Evolutionary conservation across 768 basidiomycete genomes (phyloP).

Genomic region (Boletus subcaerulescens): DNA sequence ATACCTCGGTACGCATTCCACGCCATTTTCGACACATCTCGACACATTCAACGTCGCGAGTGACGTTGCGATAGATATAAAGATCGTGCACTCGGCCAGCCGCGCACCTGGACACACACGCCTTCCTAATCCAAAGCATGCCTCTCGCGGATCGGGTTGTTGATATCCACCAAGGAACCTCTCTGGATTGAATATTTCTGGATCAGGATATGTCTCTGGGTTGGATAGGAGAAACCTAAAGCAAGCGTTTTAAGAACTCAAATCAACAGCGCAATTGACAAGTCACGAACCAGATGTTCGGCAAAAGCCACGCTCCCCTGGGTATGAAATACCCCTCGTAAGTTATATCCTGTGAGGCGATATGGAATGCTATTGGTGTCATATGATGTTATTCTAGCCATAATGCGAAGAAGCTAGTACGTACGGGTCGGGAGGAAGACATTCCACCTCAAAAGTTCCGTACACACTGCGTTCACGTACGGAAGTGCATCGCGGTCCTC

Average conservation of each 20-base stretch:
- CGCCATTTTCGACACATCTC: conserved; percentile 1
- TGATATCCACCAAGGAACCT: conserved; percentile 1
- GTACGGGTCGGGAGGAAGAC: neutral
- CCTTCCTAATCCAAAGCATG: conserved; percentile 12
- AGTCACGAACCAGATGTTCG: conserved; percentile 7
- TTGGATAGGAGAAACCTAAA: conserved; percentile 1
- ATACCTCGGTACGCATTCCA: neutral
- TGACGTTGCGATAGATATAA: neutral
- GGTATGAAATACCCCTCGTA: conserved; percentile 20
- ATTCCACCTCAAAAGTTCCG: conserved; percentile 8
- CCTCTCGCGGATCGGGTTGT: conserved; percentile 1
- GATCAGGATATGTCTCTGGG: neutral
- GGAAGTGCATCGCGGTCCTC: conserved; percentile 11
- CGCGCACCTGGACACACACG: conserved; percentile 2
- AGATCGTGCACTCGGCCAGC: neutral
- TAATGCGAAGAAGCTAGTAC: neutral
- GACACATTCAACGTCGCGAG: conserved; percentile 12
- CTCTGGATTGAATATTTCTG: conserved; percentile 1
- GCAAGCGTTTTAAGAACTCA: neutral
- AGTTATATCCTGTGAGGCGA: neutral
- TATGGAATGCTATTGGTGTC: neutral
- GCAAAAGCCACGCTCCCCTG: conserved; percentile 10
- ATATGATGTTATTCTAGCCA: neutral
- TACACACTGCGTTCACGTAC: conserved; percentile 13
- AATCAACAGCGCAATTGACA: neutral